phyloP scores from a whole-genome alignment of 1,284 basidiomycete genomes.

The Rhodotorula sp. region DNA sequence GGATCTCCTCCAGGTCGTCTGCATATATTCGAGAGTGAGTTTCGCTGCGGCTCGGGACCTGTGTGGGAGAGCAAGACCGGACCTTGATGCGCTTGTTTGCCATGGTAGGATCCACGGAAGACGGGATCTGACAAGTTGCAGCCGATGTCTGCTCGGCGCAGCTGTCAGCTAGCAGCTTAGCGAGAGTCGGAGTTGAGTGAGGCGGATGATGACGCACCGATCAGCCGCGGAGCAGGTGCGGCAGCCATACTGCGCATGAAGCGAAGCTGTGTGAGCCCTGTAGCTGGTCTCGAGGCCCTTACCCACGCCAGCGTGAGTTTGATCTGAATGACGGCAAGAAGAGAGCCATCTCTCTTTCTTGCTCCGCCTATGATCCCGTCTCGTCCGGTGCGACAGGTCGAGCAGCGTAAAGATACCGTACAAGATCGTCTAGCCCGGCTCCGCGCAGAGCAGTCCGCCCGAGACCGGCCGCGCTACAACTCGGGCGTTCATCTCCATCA shows the following conservation, averaged over 20 bases:
- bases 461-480: background rate
- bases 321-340: too few species aligned
- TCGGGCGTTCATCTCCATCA: background rate
- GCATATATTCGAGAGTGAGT: background rate
- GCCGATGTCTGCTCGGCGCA: slow-evolving; percentile 31
- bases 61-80: background rate
- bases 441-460: slow-evolving; percentile 9
- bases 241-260: background rate
- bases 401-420: slow-evolving; percentile 1
- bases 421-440: slow-evolving; percentile 11
- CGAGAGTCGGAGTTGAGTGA: background rate
- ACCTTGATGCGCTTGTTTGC: slow-evolving; percentile 51
- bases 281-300: background rate
- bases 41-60: background rate
- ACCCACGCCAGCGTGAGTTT: too few species aligned
- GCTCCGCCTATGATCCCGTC: slow-evolving; percentile 14
- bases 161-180: background rate
- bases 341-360: too few species aligned
- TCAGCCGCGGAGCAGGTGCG: background rate
- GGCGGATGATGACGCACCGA: background rate
- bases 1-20: slow-evolving; percentile 68
- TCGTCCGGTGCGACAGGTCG: background rate
- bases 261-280: background rate
- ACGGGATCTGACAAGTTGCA: slow-evolving; percentile 41
- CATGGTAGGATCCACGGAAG: slow-evolving; percentile 55